Base-by-base conservation (phyloP, 106 monocot genomes). In the Dioscorea dumetorum region DNA sequence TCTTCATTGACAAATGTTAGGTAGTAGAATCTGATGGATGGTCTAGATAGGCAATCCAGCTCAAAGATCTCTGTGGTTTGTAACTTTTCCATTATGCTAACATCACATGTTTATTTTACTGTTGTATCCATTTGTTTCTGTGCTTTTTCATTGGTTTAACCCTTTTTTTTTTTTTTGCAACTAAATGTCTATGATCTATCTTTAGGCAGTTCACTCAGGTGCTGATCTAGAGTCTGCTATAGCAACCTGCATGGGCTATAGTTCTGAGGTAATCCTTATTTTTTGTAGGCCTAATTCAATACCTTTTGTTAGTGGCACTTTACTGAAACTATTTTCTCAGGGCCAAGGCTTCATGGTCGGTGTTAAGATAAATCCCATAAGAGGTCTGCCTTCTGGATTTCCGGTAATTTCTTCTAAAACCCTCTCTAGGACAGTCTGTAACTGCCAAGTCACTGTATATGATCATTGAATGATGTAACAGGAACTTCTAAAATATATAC, bases 261-360 rank as follows among this genome's bases (percentile, higher is more conserved):
- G 70, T 61, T 57, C 84, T 59, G 84, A 99, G 97, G 97, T 99
- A 69, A 51, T 19, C 28, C 41, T 77, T 62, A 66, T 67, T 52
- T 50, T 60, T 41, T 24, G 58, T 17, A 5, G 51, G 20, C 24
- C 12, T 64, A 48, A 17, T 22, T 34, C 0, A 64, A 33, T 33
- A 11, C 14, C 28, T 41, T 12, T 32, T 33, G 9, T 64, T 32
- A 64, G 14, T 33, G 6, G 33, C 19, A 33, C 24, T 64, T 35
- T 12, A n/a, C 33, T 14, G 6, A 64, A 18, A 3, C 54, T 41
- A 41, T 53, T 75, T 51, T 28, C 80, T 64, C 77, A 99, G 97
- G 87, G 97, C 63, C 35, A 99, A 87, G 97, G 89, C 49, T 99
- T 99, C 73, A 99, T 99, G 97, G 97, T 99, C 48, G 97, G 97